Evolutionary conservation across 2,329 filamentous ascomycete genomes (phyloP).

Genomic region (Arthroderma sp.): DNA sequence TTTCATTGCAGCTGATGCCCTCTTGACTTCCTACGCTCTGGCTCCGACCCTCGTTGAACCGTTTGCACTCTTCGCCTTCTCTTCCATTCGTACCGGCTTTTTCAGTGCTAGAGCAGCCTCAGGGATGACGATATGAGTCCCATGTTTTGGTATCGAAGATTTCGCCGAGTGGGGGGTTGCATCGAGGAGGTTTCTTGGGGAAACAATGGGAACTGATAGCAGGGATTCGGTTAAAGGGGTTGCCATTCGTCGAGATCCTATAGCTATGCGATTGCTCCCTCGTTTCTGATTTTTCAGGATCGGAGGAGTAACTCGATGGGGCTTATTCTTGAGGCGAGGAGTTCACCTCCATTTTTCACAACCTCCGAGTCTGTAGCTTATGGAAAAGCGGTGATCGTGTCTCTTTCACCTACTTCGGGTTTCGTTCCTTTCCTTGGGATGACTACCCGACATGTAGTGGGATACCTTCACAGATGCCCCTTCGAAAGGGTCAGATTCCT

Average conservation of each 20-base stretch:
- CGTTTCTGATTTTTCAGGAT: conserved; percentile 16
- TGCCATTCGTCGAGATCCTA: conserved; percentile 66
- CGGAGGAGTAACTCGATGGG: conserved; percentile 91
- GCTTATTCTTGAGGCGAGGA: conserved; percentile 99
- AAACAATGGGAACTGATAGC: conserved; percentile 12
- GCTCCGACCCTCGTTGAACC: conserved; percentile 40
- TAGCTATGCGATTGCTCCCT: conserved; percentile 92
- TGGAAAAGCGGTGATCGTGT: conserved; percentile 36
- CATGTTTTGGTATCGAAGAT: conserved; percentile 6
- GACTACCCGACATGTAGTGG: conserved; percentile 10
- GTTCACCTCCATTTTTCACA: conserved; percentile 40
- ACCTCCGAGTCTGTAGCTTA: conserved; percentile 41
- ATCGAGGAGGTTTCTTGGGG: conserved; percentile 29
- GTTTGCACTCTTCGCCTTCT: conserved; percentile 33
- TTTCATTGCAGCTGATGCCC: conserved; percentile 67
- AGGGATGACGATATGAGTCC: conserved; percentile 13
- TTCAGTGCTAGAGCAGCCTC: conserved; percentile 12
- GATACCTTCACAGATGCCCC: conserved; percentile 44
- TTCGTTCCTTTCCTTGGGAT: conserved; percentile 24
- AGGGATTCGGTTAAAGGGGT: conserved; percentile 46
- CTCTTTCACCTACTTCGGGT: conserved; percentile 19
- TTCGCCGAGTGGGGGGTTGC: conserved; percentile 2
- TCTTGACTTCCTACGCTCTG: conserved; percentile 38
- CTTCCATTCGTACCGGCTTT: conserved; percentile 28
- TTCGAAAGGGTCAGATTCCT: conserved; percentile 57